phyloP scores from a whole-genome alignment of 345 rosid species.

The Gossypium stocksii region DNA sequence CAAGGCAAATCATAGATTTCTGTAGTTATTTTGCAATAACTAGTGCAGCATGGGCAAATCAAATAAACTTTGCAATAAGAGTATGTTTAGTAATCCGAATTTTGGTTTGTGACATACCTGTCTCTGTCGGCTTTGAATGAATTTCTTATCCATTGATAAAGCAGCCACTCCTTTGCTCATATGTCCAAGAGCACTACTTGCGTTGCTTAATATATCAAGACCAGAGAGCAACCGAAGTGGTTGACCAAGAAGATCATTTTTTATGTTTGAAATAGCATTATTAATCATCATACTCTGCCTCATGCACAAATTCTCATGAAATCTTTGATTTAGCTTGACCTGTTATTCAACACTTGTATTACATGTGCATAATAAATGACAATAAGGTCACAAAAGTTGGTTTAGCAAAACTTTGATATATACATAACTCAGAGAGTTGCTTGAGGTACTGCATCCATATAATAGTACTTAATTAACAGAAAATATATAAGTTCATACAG shows the following conservation, averaged over 20 bases:
- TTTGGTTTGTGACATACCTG: slow-evolving; percentile 49
- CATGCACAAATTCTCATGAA: slow-evolving; percentile 80
- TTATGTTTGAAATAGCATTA: slow-evolving; percentile 66
- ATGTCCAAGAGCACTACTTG: slow-evolving; percentile 98
- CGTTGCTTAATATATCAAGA: slow-evolving; percentile 94
- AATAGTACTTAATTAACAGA: background rate
- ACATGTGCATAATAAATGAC: slow-evolving; percentile 8
- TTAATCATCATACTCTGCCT: slow-evolving; percentile 90
- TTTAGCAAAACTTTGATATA: background rate
- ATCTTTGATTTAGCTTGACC: slow-evolving; percentile 81
- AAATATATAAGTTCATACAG: background rate
- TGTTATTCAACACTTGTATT: slow-evolving; percentile 27
- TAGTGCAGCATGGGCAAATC: background rate
- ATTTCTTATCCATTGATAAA: slow-evolving; percentile 94
- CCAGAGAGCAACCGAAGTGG: slow-evolving; percentile 95
- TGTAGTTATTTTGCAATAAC: slow-evolving; percentile 3
- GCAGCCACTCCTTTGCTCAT: slow-evolving; percentile 99
- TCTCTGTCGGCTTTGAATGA: slow-evolving; percentile 92
- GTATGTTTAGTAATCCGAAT: background rate
- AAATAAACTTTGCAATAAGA: background rate
- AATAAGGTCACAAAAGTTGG: background rate
- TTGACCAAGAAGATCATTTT: slow-evolving; percentile 92
- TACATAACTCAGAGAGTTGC: background rate
- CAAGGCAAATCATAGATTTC: background rate
- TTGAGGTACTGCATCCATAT: background rate